A percentile compares a stretch with the other conserved stretches of the same genome.
Evolutionary conservation across 2,329 filamentous ascomycete genomes (phyloP).

Genomic region (Colletotrichum australisinense): DNA sequence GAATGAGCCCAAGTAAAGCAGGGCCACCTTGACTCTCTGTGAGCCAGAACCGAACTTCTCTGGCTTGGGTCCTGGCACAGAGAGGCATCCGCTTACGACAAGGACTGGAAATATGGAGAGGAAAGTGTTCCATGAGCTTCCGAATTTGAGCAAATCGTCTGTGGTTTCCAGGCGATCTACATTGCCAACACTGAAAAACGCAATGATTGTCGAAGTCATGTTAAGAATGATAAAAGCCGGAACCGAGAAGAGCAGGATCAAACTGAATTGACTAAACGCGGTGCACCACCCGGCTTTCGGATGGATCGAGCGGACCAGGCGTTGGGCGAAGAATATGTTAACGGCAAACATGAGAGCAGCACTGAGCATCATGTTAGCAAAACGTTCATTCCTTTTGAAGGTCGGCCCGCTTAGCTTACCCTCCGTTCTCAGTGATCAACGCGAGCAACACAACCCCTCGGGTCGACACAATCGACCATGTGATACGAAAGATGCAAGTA

Average conservation of each 20-base stretch:
- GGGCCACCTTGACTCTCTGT: conserved; percentile 42
- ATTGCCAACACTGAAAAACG: conserved; percentile 40
- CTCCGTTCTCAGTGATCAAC: conserved; percentile 50
- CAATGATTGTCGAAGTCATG: conserved; percentile 42
- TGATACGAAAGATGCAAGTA: conserved; percentile 49
- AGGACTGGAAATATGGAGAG: conserved; percentile 40
- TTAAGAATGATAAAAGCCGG: conserved; percentile 45
- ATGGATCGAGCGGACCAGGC: conserved; percentile 51
- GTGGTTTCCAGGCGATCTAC: conserved; percentile 26
- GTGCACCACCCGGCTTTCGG: conserved; percentile 49
- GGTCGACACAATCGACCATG: conserved; percentile 44
- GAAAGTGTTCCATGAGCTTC: conserved; percentile 39
- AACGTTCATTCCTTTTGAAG: background rate
- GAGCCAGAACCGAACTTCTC: conserved; percentile 47
- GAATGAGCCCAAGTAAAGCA: conserved; percentile 40
- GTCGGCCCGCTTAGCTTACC: conserved; percentile 34
- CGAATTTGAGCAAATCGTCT: conserved; percentile 37
- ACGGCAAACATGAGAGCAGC: conserved; percentile 48
- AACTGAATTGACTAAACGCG: conserved; percentile 39
- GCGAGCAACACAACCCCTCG: conserved; percentile 46
- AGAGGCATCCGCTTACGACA: conserved; percentile 38
- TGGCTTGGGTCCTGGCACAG: conserved; percentile 42
- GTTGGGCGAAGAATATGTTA: conserved; percentile 53
- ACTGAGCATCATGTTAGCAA: conserved; percentile 32
- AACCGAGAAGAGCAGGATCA: conserved; percentile 42